A percentile compares a stretch with the other conserved stretches of the same genome.
phyloP scores from a whole-genome alignment of 768 basidiomycete species.

The Russula compacta region DNA sequence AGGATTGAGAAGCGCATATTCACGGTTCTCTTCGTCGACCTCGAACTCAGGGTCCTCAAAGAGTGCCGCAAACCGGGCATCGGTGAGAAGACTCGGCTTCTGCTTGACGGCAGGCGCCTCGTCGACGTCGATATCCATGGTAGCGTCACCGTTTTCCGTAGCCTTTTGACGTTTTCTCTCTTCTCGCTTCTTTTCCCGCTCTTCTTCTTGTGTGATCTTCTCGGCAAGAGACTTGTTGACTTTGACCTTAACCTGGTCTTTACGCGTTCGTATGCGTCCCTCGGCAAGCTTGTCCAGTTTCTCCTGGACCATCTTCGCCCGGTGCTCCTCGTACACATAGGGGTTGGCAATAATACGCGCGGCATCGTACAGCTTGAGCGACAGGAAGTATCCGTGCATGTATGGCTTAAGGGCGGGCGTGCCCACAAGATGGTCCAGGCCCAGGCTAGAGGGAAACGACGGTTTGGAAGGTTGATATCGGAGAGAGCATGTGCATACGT shows the following conservation, averaged over 20 bases:
- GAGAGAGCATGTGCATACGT: conserved; percentile 26
- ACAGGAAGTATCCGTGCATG: conserved; percentile 99
- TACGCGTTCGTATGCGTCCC: conserved; percentile 79
- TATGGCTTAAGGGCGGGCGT: conserved; percentile 96
- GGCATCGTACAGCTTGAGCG: conserved; percentile 91
- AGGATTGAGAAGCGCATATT: conserved; percentile 90
- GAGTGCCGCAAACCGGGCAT: conserved; percentile 82
- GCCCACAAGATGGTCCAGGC: conserved; percentile 91
- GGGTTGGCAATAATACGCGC: conserved; percentile 95
- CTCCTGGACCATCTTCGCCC: conserved; percentile 77
- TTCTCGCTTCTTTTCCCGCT: conserved; percentile 45
- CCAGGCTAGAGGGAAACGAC: conserved; percentile 47
- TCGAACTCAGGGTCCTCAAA: conserved; percentile 89
- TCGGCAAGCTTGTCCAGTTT: conserved; percentile 93
- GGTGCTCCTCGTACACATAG: conserved; percentile 89
- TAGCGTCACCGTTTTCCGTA: conserved; percentile 32
- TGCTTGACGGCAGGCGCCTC: conserved; percentile 26
- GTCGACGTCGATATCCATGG: conserved; percentile 28
- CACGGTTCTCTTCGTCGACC: conserved; percentile 81
- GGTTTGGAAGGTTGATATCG: not conserved
- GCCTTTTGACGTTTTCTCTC: conserved; percentile 40
- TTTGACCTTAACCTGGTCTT: conserved; percentile 55
- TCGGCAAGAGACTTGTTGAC: conserved; percentile 85
- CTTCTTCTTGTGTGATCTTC: conserved; percentile 61
- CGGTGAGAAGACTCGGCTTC: conserved; percentile 54